Conservation (phyloP, 2,329 filamentous ascomycete genomes). For the Cyphellophora europaea region DNA sequence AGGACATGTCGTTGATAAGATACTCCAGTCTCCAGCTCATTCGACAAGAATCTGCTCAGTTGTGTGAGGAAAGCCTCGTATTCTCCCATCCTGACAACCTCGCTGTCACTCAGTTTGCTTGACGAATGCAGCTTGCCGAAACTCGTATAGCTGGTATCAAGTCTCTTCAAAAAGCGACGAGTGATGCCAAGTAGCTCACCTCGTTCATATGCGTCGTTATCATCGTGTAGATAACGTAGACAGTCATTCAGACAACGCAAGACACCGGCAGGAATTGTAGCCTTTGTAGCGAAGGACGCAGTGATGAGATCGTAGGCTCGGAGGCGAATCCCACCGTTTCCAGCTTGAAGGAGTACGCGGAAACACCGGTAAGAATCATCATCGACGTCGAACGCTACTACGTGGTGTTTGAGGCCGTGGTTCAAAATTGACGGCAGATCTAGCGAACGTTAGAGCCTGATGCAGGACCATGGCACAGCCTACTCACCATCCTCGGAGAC, state of each 20-base stretch:
- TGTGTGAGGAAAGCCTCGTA: constrained; percentile 8
- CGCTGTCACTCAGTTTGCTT: neutral
- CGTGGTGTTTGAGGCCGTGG: neutral
- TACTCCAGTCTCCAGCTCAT: constrained; percentile 67
- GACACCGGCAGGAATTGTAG: constrained; percentile 56
- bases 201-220: constrained; percentile 77
- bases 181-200: constrained; percentile 69
- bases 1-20: constrained; percentile 88
- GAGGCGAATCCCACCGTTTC: constrained; percentile 58
- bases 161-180: constrained; percentile 48
- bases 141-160: constrained; percentile 5
- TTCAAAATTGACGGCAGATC: constrained; percentile 6
- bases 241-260: constrained; percentile 56
- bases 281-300: constrained; percentile 64
- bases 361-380: constrained; percentile 12
- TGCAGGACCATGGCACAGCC: neutral
- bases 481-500: constrained; percentile 6
- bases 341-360: constrained; percentile 31
- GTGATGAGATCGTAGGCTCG: constrained; percentile 75
- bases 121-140: constrained; percentile 1
- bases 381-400: neutral
- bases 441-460: constrained; percentile 1
- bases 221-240: constrained; percentile 65
- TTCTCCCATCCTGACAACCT: constrained; percentile 1
- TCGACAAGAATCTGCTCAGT: constrained; percentile 23